Evolutionary conservation across 2,329 filamentous ascomycete species (phyloP), one percentile per base, ranked within the genome.

Genomic region (Botrytis deweyae): DNA sequence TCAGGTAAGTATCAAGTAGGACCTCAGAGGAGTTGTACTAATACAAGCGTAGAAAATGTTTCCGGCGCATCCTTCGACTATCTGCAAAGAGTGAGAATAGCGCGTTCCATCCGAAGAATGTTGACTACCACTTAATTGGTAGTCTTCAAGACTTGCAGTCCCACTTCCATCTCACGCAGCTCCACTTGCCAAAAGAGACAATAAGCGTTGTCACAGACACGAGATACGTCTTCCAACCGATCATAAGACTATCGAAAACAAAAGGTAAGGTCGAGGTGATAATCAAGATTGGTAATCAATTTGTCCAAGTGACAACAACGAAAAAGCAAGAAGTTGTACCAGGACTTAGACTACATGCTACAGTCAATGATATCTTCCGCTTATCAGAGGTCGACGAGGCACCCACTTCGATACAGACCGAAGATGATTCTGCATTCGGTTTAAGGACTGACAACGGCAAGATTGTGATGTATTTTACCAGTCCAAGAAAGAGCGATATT

Each of bases 401-500:
- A 7, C 86, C 89, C 8, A 89, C 88, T 4, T 89, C 88, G 3
- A 89, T 91, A 72, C 86, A 89, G 74, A 88, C 87, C 0, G 90
- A 91, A 74, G 90, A 92, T 74, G 89, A 92, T 76, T 89, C 88
- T 4, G 88, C 89, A 1, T 92, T 92, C 80, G 90, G 90, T 0
- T 82, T 92, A 42, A 86, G 90, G 68, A 90, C 90, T 4, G 90
- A 92, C 77, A 90, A 89, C 76, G 90, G 90, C 77, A 91, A 90
- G 81, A 89, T 91, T 68, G 87, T 91, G 71, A 91, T 92, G 89
- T 91, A 90, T 79, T 92, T 92, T 80, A 90, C 89, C 29, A 92
- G 90, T 76, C 85, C 89, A 1, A 88, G 88, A 79, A 91, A 90
- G 80, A 80, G 83, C 10, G 90, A 92, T 75, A 86, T 92, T 33